Percentiles rank a stretch among this genome's conserved stretches.
phyloP scores from a whole-genome alignment of 192 early-diverging fungal genomes.

The Pecoramyces ruminantium region DNA sequence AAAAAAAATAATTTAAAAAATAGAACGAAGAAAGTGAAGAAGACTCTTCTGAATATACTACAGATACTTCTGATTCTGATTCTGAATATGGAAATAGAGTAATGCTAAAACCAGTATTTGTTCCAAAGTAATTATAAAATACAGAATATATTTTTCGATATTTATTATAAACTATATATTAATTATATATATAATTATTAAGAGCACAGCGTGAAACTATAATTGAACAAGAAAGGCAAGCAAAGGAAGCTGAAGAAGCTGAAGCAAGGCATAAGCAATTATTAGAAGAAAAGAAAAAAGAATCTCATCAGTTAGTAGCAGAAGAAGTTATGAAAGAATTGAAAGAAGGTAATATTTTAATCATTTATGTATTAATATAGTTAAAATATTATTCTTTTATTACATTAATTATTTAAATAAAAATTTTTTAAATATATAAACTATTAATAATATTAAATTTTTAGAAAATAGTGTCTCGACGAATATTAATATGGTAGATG shows the following conservation, averaged over 20 bases:
- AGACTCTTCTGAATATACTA: constrained; percentile 28
- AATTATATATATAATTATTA: too few species aligned
- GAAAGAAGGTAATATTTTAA: constrained; percentile 31
- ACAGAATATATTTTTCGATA: too few species aligned
- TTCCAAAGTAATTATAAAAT: constrained; percentile 53
- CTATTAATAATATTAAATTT: too few species aligned
- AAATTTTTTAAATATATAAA: too few species aligned
- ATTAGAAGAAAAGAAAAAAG: constrained; percentile 43
- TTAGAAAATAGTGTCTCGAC: constrained; percentile 9
- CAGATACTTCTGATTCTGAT: constrained; percentile 31
- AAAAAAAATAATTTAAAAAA: too few species aligned
- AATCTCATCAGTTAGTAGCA: constrained; percentile 60
- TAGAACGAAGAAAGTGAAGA: constrained; percentile 31
- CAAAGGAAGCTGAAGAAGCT: constrained; percentile 38
- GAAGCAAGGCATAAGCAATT: constrained; percentile 6
- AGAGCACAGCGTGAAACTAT: constrained; percentile 44
- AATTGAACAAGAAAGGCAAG: constrained; percentile 30
- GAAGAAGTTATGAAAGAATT: constrained; percentile 49
- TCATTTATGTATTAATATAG: too few species aligned
- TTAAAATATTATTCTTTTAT: too few species aligned
- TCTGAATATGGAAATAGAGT: constrained; percentile 23
- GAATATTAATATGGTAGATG: constrained; percentile 48
- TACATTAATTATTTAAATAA: too few species aligned
- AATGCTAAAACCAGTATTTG: constrained; percentile 80
- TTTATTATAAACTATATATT: too few species aligned